Percentiles rank a stretch among this genome's conserved stretches.
Conservation (phyloP, 257 asterid species). For the Rhazya stricta region DNA sequence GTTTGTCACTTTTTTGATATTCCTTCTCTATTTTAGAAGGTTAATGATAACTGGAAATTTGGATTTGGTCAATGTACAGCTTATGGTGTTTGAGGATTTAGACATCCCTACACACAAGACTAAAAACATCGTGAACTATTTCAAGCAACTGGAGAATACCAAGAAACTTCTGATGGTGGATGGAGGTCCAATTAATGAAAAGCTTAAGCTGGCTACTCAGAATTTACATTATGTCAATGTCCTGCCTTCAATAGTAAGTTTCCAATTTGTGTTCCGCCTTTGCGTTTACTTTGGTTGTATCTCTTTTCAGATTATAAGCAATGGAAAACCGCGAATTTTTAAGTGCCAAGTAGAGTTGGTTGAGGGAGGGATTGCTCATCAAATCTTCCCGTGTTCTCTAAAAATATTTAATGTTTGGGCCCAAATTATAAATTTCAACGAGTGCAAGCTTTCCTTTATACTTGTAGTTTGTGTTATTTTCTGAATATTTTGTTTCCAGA, state of each 20-base stretch:
- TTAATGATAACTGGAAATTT: constrained; percentile 6
- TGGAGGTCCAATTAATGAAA: constrained; percentile 67
- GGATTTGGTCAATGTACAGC: constrained; percentile 39
- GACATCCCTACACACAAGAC: constrained; percentile 87
- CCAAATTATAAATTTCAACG: too few relatives aligned
- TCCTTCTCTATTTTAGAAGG: background rate
- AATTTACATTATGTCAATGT: constrained; percentile 81
- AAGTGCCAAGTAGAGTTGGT: background rate
- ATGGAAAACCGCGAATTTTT: background rate
- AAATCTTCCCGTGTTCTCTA: too few relatives aligned
- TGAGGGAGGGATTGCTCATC: background rate
- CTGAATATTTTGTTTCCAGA: too few relatives aligned
- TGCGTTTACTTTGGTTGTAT: background rate
- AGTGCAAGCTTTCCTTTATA: too few relatives aligned
- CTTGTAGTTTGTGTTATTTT: too few relatives aligned
- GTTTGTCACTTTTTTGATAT: background rate
- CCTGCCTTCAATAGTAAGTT: constrained; percentile 85
- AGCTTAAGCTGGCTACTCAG: constrained; percentile 81
- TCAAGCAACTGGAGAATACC: constrained; percentile 56
- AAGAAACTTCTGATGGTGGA: constrained; percentile 76
- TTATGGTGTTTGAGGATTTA: constrained; percentile 74
- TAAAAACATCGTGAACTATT: constrained; percentile 67
- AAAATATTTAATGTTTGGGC: too few relatives aligned
- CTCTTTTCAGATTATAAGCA: background rate
- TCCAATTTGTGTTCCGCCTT: constrained; percentile 11